Conservation (phyloP, 2,329 filamentous ascomycete genomes). For the Intubia oerlemansii region DNA sequence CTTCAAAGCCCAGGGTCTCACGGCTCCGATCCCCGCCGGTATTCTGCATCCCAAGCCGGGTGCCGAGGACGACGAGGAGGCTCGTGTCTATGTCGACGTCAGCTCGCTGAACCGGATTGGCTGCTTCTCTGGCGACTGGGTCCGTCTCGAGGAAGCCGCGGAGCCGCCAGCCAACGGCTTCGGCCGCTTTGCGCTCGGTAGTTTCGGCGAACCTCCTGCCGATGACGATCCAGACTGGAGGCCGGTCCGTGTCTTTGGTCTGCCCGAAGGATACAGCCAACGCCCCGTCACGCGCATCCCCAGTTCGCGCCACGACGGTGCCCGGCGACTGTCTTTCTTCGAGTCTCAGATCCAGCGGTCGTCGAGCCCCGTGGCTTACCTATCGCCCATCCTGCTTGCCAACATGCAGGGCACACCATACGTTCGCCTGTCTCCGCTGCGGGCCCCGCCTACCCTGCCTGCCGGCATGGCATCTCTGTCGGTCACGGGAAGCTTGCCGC, state of each 20-base stretch:
- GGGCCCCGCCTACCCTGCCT: too few species aligned
- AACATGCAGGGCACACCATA: slow-evolving; percentile 67
- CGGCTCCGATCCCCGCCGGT: slow-evolving; percentile 50
- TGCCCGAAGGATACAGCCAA: slow-evolving; percentile 54
- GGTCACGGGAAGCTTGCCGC: slow-evolving; percentile 7
- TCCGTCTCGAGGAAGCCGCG: slow-evolving; percentile 56
- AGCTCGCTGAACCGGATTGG: slow-evolving; percentile 71
- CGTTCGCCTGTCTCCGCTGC: slow-evolving; percentile 52
- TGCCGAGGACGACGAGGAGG: slow-evolving; percentile 63
- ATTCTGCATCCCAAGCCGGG: slow-evolving; percentile 66
- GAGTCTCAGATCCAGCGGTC: slow-evolving; percentile 45
- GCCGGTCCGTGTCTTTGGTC: slow-evolving; percentile 69
- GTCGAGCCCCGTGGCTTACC: slow-evolving; percentile 40
- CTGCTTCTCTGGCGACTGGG: slow-evolving; percentile 97
- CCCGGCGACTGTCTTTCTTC: slow-evolving; percentile 37
- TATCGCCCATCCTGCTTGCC: slow-evolving; percentile 69
- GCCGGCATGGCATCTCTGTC: not conserved
- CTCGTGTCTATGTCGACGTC: slow-evolving; percentile 78
- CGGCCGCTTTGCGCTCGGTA: slow-evolving; percentile 45
- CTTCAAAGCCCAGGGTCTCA: slow-evolving; percentile 64
- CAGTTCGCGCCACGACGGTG: slow-evolving; percentile 25
- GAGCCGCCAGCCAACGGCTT: slow-evolving; percentile 49
- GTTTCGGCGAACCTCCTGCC: slow-evolving; percentile 31
- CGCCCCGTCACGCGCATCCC: slow-evolving; percentile 39
- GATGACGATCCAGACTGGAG: slow-evolving; percentile 46